Conservation (phyloP, 2,329 filamentous ascomycete genomes). For the Immersiporthe knoxdaviesiana region DNA sequence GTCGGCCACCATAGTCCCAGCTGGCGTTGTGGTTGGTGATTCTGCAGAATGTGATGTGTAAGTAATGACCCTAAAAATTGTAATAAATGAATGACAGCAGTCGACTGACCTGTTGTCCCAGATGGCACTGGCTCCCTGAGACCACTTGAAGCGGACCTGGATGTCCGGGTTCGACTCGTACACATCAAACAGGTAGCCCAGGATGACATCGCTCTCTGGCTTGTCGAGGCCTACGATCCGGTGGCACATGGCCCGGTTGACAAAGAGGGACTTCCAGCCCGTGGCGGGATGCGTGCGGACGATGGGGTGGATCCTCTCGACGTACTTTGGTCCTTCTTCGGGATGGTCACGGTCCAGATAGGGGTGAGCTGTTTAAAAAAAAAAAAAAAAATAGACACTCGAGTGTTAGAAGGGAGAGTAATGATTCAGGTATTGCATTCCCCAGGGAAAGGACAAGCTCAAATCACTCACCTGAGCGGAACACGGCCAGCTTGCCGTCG, state of each 20-base stretch:
- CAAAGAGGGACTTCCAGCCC: conserved; percentile 74
- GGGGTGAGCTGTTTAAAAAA: conserved; percentile 51
- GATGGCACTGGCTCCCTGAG: conserved; percentile 64
- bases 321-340: conserved; percentile 62
- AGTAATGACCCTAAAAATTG: too few species aligned
- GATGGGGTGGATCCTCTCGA: conserved; percentile 71
- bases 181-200: conserved; percentile 69
- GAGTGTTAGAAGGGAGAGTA: not conserved
- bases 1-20: conserved; percentile 71
- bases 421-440: too few species aligned
- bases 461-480: conserved; percentile 48
- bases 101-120: conserved; percentile 71
- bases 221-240: conserved; percentile 71
- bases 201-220: conserved; percentile 68
- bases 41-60: too few species aligned
- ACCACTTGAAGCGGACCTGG: conserved; percentile 74
- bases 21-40: conserved; percentile 76
- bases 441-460: not conserved
- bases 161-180: conserved; percentile 73
- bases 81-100: too few species aligned
- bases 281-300: conserved; percentile 74
- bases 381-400: not conserved
- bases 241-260: conserved; percentile 71
- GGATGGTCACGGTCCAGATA: conserved; percentile 69
- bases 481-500: conserved; percentile 68